phyloP scores from a whole-genome alignment of 345 rosid genomes.

The Murraya koenigii region DNA sequence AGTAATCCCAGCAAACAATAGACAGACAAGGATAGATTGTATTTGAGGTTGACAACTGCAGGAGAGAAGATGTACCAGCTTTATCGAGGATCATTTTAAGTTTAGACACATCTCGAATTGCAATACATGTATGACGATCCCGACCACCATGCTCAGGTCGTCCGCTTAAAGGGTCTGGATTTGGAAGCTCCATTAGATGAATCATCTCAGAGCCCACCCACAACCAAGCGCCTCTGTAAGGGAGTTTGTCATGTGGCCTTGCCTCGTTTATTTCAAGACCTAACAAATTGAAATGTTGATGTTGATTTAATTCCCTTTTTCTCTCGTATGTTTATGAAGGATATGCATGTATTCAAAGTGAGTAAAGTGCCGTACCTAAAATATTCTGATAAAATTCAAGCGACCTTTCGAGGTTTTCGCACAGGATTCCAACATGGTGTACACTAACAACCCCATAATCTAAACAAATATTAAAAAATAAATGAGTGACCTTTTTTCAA shows the following conservation, averaged over 20 bases:
- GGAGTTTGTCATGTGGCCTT: conserved; percentile 92
- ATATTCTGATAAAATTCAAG: conserved; percentile 81
- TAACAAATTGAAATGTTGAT: conserved; percentile 17
- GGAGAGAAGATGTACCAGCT: conserved; percentile 49
- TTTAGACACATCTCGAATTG: conserved; percentile 70
- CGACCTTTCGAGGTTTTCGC: conserved; percentile 80
- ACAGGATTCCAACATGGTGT: conserved; percentile 89
- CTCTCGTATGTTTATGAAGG: neutral
- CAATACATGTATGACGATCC: conserved; percentile 88
- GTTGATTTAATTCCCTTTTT: neutral
- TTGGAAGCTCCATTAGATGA: conserved; percentile 98
- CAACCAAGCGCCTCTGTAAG: conserved; percentile 90
- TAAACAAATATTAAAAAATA: conserved; percentile 26
- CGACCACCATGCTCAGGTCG: conserved; percentile 92
- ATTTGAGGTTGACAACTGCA: neutral
- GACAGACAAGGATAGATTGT: neutral
- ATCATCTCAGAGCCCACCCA: conserved; percentile 99
- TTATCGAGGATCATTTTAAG: conserved; percentile 69
- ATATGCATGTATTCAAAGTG: neutral
- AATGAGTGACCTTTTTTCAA: neutral
- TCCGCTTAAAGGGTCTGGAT: conserved; percentile 92
- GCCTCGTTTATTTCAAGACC: conserved; percentile 92
- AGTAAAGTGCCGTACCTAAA: conserved; percentile 38
- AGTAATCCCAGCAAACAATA: neutral
- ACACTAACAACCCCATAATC: conserved; percentile 81